These are phyloP conservation scores for Adansonia madagascariensis DNA, from an alignment of 441 rosid genomes.

Conservation along the genomic window DNA sequence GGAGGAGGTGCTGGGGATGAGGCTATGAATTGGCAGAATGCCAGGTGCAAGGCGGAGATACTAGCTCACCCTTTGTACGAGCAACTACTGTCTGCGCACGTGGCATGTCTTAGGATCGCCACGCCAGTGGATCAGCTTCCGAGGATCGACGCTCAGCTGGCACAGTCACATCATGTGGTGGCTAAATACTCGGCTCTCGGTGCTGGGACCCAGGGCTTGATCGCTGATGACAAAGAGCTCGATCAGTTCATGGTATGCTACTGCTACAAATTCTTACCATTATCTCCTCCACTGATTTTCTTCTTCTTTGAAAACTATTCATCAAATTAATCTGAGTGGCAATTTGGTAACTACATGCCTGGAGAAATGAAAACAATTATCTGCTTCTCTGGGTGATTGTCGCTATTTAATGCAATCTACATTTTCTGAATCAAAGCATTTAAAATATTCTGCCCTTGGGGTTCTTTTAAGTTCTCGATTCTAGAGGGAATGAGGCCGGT, in stretches of 20 bases:
- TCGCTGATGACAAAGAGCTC: constrained; percentile 86
- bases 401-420: constrained; percentile 6
- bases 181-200: constrained; percentile 83
- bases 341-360: background rate
- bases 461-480: background rate
- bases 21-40: constrained; percentile 83
- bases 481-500: background rate
- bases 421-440: background rate
- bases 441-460: background rate
- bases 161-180: constrained; percentile 95
- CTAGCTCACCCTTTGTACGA: constrained; percentile 89
- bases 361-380: constrained; percentile 2
- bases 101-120: constrained; percentile 89
- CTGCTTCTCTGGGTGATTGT: constrained; percentile 13
- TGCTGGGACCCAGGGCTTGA: constrained; percentile 62
- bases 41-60: constrained; percentile 85
- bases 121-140: constrained; percentile 99
- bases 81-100: constrained; percentile 93
- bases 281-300: background rate
- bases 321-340: background rate
- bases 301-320: constrained; percentile 18
- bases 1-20: constrained; percentile 48
- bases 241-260: constrained; percentile 91
- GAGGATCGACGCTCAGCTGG: constrained; percentile 95
- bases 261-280: background rate